Evolutionary conservation across 1,284 basidiomycete species (phyloP).

Genomic region (Crocinoboletus sp.): DNA sequence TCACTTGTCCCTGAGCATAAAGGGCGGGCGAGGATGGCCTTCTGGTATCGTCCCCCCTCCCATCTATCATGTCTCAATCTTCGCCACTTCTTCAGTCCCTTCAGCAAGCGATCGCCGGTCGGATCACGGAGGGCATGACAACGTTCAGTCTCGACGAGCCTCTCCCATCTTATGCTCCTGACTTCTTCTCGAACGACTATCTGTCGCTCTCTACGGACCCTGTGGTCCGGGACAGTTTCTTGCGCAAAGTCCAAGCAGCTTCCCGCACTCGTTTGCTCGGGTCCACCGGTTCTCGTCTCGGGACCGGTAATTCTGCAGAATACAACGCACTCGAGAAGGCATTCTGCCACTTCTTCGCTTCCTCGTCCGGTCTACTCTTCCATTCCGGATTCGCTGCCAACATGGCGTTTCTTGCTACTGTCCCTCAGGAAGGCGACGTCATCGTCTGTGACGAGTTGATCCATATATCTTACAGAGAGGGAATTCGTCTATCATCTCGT

Average conservation of each 20-base stretch:
- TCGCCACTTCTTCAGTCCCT: slow-evolving; percentile 13
- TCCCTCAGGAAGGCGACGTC: slow-evolving; percentile 48
- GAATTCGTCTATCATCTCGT: slow-evolving; percentile 40
- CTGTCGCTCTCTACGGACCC: slow-evolving; percentile 46
- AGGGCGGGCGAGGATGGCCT: not conserved
- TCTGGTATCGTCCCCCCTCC: not conserved
- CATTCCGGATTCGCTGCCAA: slow-evolving; percentile 63
- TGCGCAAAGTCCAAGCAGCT: slow-evolving; percentile 26
- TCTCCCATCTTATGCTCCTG: slow-evolving; percentile 36
- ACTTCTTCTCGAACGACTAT: slow-evolving; percentile 62
- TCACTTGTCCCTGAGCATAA: slow-evolving; percentile 11
- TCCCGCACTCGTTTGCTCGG: slow-evolving; percentile 38
- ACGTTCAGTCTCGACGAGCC: slow-evolving; percentile 18
- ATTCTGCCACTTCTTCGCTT: slow-evolving; percentile 12
- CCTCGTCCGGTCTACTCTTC: slow-evolving; percentile 48
- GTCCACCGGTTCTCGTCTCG: slow-evolving; percentile 54
- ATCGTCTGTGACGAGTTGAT: slow-evolving; percentile 57
- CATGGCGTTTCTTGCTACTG: slow-evolving; percentile 47
- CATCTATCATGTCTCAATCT: slow-evolving; percentile 8
- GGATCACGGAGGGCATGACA: slow-evolving; percentile 6
- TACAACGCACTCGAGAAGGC: slow-evolving; percentile 12
- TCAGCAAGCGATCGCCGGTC: slow-evolving; percentile 14
- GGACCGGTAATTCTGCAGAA: slow-evolving; percentile 42
- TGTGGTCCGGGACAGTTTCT: slow-evolving; percentile 31
- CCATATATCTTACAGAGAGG: slow-evolving; percentile 57